Evolutionary conservation across 2,329 filamentous ascomycete genomes (phyloP), one percentile per base, ranked within the genome.

Genomic region (Clarireedia paspali): DNA sequence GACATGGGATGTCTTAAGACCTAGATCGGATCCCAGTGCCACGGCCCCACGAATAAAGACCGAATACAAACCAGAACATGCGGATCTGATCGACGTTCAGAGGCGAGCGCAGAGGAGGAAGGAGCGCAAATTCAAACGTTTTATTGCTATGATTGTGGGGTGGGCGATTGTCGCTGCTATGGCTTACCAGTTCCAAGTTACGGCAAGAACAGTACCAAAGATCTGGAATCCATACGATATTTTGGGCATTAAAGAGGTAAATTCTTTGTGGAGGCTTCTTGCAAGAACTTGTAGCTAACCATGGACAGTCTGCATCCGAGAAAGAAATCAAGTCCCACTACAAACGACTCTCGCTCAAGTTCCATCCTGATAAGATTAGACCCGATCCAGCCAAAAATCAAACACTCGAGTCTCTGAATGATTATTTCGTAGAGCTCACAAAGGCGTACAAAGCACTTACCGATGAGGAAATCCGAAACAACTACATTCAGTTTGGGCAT

Each of bases 371-470:
- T 78, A 99, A 99, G 76, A 81, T 89, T 62, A 83, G 81, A 68
- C 89, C 90, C 24, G 89, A 97, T 69, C 75, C 85, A 23, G 75
- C 85, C 60, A 94, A 91, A 75, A 99, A 99, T 73, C 84, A 96
- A 73, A 99, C 94, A 1, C 65, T 84, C 55, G 91, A 97, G 64
- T 80, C 76, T 17, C 80, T 97, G 65, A 99, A 94, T 72, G 80
- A 91, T 58, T 80, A 85, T 70, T 99, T 94, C 75, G 91, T 97
- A 56, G 91, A 97, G 68, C 82, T 97, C 66, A 94, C 90, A 64
- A 99, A 99, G 76, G 94, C 94, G 6, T 99, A 96, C 80, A 96
- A 99, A 74, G 88, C 94, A 3, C 81, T 99, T 49, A 99, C 95
- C 4, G 94, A 99, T 69, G 95, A 99, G 74, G 94, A 97, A 44